These are phyloP conservation scores for Lanmaoa pseudosensibilis DNA, from an alignment of 768 basidiomycete species.

Conservation along the genomic window DNA sequence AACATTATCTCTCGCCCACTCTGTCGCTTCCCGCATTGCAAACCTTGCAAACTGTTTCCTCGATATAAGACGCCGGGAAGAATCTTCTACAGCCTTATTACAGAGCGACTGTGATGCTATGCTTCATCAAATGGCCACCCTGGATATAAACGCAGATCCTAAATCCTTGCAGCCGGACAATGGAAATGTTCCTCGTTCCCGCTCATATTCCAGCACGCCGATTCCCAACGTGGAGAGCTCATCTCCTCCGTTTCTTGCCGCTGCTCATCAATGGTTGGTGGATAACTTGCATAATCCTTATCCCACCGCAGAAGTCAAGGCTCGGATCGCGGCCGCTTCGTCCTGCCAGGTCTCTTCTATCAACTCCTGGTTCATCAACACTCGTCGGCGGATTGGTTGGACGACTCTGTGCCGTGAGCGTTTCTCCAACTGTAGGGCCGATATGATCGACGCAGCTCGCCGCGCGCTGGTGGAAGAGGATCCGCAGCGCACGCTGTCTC, in stretches of 20 bases:
- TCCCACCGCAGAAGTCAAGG: conserved; percentile 35
- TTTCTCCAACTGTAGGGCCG: conserved; percentile 27
- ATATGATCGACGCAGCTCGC: conserved; percentile 31
- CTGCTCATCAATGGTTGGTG: conserved; percentile 44
- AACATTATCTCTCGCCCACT: background rate
- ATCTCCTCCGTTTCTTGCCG: background rate
- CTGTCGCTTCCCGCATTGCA: conserved; percentile 1
- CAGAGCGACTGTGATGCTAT: conserved; percentile 7
- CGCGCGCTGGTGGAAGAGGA: conserved; percentile 29
- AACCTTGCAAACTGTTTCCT: conserved; percentile 6
- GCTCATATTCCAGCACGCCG: too few species aligned
- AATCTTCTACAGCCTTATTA: background rate
- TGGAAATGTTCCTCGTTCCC: too few species aligned
- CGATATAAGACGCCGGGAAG: background rate
- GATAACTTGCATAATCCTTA: conserved; percentile 53
- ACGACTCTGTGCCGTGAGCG: conserved; percentile 36
- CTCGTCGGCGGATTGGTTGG: conserved; percentile 55
- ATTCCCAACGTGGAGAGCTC: background rate
- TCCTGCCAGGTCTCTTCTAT: conserved; percentile 30
- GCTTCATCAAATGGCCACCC: background rate
- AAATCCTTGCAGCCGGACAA: background rate
- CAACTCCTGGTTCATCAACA: conserved; percentile 49
- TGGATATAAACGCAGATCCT: background rate
- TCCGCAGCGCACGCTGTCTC: conserved; percentile 3
- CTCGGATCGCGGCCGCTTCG: conserved; percentile 24